phyloP scores from a whole-genome alignment of 805 yeast species.

The Saturnispora dispora region DNA sequence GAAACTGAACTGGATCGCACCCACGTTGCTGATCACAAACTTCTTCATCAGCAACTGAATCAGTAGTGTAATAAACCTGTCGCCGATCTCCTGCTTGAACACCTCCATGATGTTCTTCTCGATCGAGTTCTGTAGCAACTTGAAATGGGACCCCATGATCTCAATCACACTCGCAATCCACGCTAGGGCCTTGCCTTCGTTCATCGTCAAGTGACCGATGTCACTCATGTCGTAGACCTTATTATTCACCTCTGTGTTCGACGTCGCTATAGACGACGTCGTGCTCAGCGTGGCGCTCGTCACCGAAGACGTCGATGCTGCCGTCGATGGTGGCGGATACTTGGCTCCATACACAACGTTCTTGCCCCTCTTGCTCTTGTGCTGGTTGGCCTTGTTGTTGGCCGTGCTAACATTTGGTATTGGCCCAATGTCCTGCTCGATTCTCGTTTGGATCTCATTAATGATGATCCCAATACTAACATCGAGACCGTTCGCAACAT shows the following conservation, averaged over 20 bases:
- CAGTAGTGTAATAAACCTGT: conserved; percentile 66
- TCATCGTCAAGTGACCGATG: conserved; percentile 18
- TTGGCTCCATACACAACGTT: conserved; percentile 5
- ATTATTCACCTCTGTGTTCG: background rate
- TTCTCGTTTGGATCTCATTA: conserved; percentile 45
- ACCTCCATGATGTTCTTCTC: conserved; percentile 85
- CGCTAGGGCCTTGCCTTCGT: conserved; percentile 33
- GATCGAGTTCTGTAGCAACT: conserved; percentile 67
- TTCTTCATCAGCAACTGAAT: conserved; percentile 70
- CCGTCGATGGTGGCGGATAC: conserved; percentile 10
- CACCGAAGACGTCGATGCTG: conserved; percentile 4
- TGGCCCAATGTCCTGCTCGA: conserved; percentile 11
- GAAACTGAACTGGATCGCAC: conserved; percentile 73
- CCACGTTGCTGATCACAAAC: conserved; percentile 60
- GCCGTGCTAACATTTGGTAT: conserved; percentile 20
- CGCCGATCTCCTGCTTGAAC: conserved; percentile 89
- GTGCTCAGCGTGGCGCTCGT: background rate
- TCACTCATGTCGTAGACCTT: conserved; percentile 8
- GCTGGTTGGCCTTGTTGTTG: background rate
- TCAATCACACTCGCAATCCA: conserved; percentile 59
- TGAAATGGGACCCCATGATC: conserved; percentile 62
- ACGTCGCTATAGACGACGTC: background rate
- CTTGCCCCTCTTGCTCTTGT: background rate
- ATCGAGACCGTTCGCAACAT: conserved; percentile 87
- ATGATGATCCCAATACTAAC: conserved; percentile 86